These are phyloP conservation scores for Ophiognomonia clavigignenti-juglandacearum DNA, from an alignment of 2,329 filamentous ascomycete genomes.

Conservation along the genomic window DNA sequence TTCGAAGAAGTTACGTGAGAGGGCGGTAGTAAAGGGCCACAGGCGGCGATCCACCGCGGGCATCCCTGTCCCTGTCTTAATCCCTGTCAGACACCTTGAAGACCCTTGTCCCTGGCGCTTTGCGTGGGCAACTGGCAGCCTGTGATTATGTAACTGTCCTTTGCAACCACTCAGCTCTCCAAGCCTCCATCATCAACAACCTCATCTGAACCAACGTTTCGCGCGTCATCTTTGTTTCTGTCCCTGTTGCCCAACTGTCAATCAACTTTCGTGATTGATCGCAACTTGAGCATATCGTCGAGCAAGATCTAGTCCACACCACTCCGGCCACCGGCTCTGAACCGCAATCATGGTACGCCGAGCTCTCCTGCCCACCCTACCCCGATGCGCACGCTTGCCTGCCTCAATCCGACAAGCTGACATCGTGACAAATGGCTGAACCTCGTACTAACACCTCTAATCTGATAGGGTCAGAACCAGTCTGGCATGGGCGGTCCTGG, in stretches of 20 bases:
- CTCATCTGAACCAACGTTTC: background rate
- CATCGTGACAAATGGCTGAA: background rate
- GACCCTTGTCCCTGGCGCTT: background rate
- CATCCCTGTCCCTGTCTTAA: background rate
- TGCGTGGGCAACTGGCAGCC: conserved; percentile 14
- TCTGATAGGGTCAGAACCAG: conserved; percentile 69
- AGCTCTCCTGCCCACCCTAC: background rate
- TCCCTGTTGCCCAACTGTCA: too few relatives aligned
- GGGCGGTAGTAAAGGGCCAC: too few relatives aligned
- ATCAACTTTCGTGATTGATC: background rate
- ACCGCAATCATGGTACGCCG: conserved; percentile 23
- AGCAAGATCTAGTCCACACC: background rate
- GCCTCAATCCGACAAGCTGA: background rate
- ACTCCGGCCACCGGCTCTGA: conserved; percentile 2
- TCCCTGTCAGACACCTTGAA: too few relatives aligned
- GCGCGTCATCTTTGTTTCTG: too few relatives aligned
- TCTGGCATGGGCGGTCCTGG: conserved; percentile 74
- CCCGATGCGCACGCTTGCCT: too few relatives aligned
- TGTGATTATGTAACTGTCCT: conserved; percentile 17
- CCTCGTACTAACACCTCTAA: background rate
- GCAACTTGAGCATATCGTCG: background rate
- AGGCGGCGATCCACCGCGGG: too few relatives aligned
- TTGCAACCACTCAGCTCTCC: too few relatives aligned
- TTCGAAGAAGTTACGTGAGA: too few relatives aligned
- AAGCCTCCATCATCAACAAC: background rate